A percentile compares a stretch with the other conserved stretches of the same genome.
phyloP scores from a whole-genome alignment of 2,329 filamentous ascomycete genomes.

The Colletotrichum brevisporum region DNA sequence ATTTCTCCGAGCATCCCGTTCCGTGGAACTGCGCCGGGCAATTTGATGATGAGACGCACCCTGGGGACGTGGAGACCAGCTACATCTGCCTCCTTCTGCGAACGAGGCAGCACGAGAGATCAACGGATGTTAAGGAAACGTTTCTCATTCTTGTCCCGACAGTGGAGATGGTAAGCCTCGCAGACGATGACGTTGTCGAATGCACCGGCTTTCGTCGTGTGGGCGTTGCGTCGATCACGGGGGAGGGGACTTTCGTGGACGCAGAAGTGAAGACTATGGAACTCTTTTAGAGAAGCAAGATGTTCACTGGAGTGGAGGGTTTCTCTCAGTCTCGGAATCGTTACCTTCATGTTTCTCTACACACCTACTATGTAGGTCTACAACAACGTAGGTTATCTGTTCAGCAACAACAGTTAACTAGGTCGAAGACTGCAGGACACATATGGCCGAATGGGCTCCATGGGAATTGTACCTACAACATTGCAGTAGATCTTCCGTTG shows the following conservation, averaged over 20 bases:
- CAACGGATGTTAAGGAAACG: neutral
- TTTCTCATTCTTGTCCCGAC: neutral
- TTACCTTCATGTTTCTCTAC: no score
- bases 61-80: accelerated
- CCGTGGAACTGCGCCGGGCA: slow-evolving; percentile 9
- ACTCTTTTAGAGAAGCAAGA: neutral
- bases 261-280: neutral
- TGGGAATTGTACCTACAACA: no score
- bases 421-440: no score
- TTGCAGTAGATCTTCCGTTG: no score
- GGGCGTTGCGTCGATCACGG: neutral
- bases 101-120: neutral
- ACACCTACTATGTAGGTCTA: no score
- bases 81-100: slow-evolving; percentile 14
- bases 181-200: neutral
- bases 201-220: neutral
- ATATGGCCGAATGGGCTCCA: no score
- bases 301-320: neutral
- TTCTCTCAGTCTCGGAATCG: neutral
- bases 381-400: no score
- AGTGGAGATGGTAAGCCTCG: neutral
- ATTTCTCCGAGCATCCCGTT: neutral
- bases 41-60: slow-evolving; percentile 8
- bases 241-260: neutral
- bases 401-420: no score